A percentile compares a stretch with the other conserved stretches of the same genome.
These are phyloP conservation scores for Trichophyton mentagrophytes DNA, from an alignment of 2,329 filamentous ascomycete species.

Conservation along the genomic window DNA sequence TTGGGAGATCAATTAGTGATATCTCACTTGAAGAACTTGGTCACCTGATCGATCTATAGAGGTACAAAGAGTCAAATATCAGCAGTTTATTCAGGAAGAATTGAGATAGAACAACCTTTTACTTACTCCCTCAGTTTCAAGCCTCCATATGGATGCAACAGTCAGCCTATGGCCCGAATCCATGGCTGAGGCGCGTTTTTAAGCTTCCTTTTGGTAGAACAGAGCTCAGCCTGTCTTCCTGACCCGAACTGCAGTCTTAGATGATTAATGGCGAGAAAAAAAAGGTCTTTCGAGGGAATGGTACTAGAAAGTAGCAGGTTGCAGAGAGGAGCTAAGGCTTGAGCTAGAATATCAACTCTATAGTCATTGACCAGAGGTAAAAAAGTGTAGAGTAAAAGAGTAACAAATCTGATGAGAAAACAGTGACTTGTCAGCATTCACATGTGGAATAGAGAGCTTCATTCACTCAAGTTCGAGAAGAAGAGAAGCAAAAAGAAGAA, in stretches of 20 bases:
- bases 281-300: neutral
- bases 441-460: neutral
- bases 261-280: neutral
- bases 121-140: conserved; percentile 23
- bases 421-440: neutral
- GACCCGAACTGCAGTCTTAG: neutral
- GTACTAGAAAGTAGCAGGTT: neutral
- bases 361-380: neutral
- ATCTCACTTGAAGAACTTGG: neutral
- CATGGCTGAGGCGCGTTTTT: conserved; percentile 5
- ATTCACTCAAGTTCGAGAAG: neutral
- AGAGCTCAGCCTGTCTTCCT: neutral
- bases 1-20: neutral
- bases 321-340: neutral
- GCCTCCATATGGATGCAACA: conserved; percentile 23
- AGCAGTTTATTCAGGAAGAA: neutral
- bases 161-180: conserved; percentile 15
- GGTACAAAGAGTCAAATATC: neutral
- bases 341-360: neutral
- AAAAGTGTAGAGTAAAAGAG: neutral
- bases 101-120: neutral
- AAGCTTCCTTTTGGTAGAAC: neutral
- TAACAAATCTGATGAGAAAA: neutral
- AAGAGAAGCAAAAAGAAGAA: neutral
- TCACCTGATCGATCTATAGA: neutral